Conservation (phyloP, 352 stramenopile genomes). For the Phytophthora agathidicida region DNA sequence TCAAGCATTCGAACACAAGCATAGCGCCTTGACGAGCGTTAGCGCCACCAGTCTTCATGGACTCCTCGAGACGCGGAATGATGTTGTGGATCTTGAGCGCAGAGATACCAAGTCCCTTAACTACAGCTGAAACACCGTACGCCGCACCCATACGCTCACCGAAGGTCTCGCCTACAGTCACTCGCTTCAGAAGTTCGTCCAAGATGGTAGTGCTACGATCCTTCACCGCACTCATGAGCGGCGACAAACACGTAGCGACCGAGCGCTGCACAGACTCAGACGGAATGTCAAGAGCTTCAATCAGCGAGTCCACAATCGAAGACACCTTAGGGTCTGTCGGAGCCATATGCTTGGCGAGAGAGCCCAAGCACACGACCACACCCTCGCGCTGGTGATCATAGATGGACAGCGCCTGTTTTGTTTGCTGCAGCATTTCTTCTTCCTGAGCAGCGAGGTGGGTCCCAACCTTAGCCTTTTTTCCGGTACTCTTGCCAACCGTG, state of each 20-base stretch:
- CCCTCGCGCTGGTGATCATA: slow-evolving; percentile 92
- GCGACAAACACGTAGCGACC: slow-evolving; percentile 90
- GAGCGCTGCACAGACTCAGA: slow-evolving; percentile 94
- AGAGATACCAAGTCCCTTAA: slow-evolving; percentile 99
- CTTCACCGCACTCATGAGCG: slow-evolving; percentile 87
- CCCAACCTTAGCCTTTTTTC: slow-evolving; percentile 43
- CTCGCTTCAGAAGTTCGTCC: slow-evolving; percentile 70
- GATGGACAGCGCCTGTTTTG: slow-evolving; percentile 47
- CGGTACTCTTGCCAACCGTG: slow-evolving; percentile 3
- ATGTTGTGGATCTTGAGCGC: slow-evolving; percentile 98
- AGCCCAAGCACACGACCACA: slow-evolving; percentile 90
- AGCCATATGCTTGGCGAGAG: slow-evolving; percentile 91
- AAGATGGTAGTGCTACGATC: slow-evolving; percentile 79
- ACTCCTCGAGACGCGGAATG: slow-evolving; percentile 91
- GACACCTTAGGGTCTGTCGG: slow-evolving; percentile 89
- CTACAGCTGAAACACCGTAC: slow-evolving; percentile 97
- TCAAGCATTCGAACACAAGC: slow-evolving; percentile 98
- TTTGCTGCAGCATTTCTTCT: slow-evolving; percentile 39
- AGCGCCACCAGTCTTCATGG: slow-evolving; percentile 75
- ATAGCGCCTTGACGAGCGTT: slow-evolving; percentile 94
- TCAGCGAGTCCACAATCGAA: slow-evolving; percentile 85
- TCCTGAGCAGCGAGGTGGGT: slow-evolving; percentile 34
- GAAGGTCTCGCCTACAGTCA: slow-evolving; percentile 83
- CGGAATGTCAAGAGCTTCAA: slow-evolving; percentile 91
- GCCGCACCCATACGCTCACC: slow-evolving; percentile 94